Base-by-base conservation (phyloP, 1,284 basidiomycete species). In the Rhodotorula sp. region DNA sequence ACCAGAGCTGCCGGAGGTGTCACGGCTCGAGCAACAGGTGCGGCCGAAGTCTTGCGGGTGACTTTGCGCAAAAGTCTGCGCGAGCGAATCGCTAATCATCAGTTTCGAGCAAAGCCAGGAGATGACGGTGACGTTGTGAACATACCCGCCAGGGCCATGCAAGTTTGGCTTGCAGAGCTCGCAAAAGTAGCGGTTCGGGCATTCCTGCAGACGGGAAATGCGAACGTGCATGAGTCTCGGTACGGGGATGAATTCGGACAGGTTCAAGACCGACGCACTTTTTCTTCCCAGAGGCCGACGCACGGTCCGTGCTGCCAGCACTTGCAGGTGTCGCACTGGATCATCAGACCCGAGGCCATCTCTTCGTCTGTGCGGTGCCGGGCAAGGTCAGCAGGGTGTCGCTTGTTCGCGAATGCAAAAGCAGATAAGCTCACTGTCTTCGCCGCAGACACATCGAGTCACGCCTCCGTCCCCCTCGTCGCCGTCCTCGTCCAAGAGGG, bases 291-390 rank as follows among this genome's bases (percentile, higher is more conserved):
- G 81, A 92, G 92, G 62, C 95, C 95, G 88, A 99, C 94, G 83
- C 95, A 99, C 47, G 90, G 86, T 26, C 95, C 95, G 81, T 99
- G 95, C 82, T 99, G 95, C 95, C 95, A 99, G 72, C 93, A 92
- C 79, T 93, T 91, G 85, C 95, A 99, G 66, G 86, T 89, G 83
- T 99, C 95, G 83, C 95, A 99, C 81, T 95, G 91, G 64, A 97
- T 93, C 93, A 98, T 97, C 80, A 93, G 90, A n/a, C 81, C 82
- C 38, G 67, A 70, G 5, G 80, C 78, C 64, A 81, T 80, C 71
- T 84, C 82, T 82, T 93, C 92, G 62, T 89, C 90, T 63, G 87
- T 85, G 21, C 8, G 3, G 54, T 69, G 54, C 3, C 57, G 45
- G 52, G 31, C n/a, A 18, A 34, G 28, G 28, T 28, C n/a, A 59